Conservation (phyloP, 805 yeast species). For the Sugiyamaella marilandica region DNA sequence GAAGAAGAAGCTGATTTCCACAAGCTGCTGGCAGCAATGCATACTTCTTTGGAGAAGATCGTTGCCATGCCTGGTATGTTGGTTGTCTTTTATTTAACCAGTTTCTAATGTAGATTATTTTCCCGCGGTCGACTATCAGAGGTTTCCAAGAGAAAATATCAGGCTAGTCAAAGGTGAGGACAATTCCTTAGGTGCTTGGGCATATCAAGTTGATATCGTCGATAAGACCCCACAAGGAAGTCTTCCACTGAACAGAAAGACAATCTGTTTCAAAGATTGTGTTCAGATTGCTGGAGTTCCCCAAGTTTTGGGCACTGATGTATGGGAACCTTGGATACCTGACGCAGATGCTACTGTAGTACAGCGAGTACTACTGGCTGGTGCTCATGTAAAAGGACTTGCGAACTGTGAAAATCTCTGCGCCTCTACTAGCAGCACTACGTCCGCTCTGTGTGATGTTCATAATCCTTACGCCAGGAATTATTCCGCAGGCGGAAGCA, state of each 20-base stretch:
- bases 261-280: conserved; percentile 36
- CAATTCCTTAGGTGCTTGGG: conserved; percentile 35
- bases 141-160: conserved; percentile 34
- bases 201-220: conserved; percentile 28
- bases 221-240: conserved; percentile 25
- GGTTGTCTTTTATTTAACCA: neutral
- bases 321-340: conserved; percentile 33
- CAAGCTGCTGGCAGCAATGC: conserved; percentile 10
- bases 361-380: conserved; percentile 34
- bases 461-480: conserved; percentile 40
- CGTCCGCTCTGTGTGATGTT: conserved; percentile 40
- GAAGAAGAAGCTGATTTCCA: conserved; percentile 10
- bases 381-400: conserved; percentile 34
- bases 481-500: conserved; percentile 46
- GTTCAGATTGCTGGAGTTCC: conserved; percentile 36
- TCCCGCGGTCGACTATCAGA: conserved; percentile 29
- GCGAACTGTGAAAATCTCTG: conserved; percentile 38
- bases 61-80: conserved; percentile 5
- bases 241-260: conserved; percentile 27
- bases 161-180: conserved; percentile 26
- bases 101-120: conserved; percentile 24
- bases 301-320: conserved; percentile 36
- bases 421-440: conserved; percentile 33
- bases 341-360: conserved; percentile 37
- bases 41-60: conserved; percentile 6